Evolutionary conservation across 2,329 filamentous ascomycete species (phyloP), one percentile per base, ranked within the genome.

Genomic region (Talaromyces albobiverticillius): DNA sequence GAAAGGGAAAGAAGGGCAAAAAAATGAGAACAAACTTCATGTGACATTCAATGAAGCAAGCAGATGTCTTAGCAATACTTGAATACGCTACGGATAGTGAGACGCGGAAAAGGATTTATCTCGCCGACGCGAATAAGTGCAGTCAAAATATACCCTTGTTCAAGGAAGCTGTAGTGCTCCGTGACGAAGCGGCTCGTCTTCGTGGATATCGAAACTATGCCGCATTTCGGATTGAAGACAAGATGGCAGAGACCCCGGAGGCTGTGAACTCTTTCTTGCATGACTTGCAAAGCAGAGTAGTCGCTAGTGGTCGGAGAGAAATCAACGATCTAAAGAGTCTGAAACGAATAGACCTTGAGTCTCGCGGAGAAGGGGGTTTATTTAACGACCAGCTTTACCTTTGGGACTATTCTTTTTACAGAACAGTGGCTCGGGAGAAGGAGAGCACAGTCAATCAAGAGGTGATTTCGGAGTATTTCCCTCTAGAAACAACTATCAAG

Each of bases 111-210:
- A 47, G 20, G 36, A 36, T 47, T 29, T 47, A 23, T 13, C 8
- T 47, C 18, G 46, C 29, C 11, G 31, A 47, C n/a, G 25, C 36
- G 8, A 7, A n/a, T 13, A 47, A 47, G 20, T 20, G 20, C 1
- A 20, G n/a, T 4, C 22, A 83, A 59, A 94, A 94, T 65, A 80
- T 85, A 2, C 78, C 82, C 0, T 76, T 92, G 9, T 93, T 94
- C 78, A 83, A 82, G 59, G 88, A 92, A 66, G 83, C 88, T 26
- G 79, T 94, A 49, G 71, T 86, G 10, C 82, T 93, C 23, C 85
- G 90, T 9, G 88, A 93, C 62, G 88, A 93, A 69, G 86, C 84
- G 16, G 90, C 89, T 11, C 82, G 87, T 49, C 78, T 93, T 46
- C 78, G 93, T 1, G 88, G 88, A 11, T 94, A 91, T 69, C 79